A percentile compares a stretch with the other conserved stretches of the same genome.
Evolutionary conservation across 306 rosid species (phyloP).

Genomic region (Pachyrhizus erosus): DNA sequence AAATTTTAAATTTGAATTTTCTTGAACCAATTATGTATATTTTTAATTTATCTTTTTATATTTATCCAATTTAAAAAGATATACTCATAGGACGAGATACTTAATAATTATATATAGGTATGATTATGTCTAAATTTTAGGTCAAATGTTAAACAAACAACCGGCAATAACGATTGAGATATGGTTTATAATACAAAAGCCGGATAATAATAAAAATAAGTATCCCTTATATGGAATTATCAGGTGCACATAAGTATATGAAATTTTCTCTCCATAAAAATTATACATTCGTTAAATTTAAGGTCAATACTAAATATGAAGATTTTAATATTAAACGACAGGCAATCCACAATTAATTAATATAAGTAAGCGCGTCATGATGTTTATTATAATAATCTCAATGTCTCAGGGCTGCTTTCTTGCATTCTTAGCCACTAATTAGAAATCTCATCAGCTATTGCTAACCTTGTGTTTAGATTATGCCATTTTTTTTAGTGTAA

Average conservation of each 20-base stretch:
- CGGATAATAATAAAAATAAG: not conserved
- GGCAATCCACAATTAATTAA: not conserved
- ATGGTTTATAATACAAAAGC: not conserved
- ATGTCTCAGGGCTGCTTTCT: not conserved
- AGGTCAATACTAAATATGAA: not conserved
- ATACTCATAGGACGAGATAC: not conserved
- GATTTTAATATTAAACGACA: not conserved
- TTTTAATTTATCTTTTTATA: not conserved
- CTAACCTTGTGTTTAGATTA: not conserved
- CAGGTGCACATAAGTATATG: not conserved
- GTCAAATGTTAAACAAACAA: not conserved
- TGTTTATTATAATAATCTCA: not conserved
- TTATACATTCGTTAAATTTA: not conserved
- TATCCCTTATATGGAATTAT: not conserved
- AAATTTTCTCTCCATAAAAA: not conserved
- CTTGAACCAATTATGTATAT: not conserved
- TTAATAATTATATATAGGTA: not conserved
- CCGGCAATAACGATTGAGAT: not conserved
- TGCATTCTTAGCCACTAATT: conserved; percentile 20
- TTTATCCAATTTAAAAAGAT: not conserved
- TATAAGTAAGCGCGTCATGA: not conserved
- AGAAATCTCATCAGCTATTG: not conserved
- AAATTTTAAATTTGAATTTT: not conserved
- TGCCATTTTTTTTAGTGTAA: not conserved
- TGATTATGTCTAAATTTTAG: not conserved